Evolutionary conservation across 176 grass and related monocot genomes (phyloP), one percentile per base, ranked within the genome.

Genomic region (Ananas comosus): DNA sequence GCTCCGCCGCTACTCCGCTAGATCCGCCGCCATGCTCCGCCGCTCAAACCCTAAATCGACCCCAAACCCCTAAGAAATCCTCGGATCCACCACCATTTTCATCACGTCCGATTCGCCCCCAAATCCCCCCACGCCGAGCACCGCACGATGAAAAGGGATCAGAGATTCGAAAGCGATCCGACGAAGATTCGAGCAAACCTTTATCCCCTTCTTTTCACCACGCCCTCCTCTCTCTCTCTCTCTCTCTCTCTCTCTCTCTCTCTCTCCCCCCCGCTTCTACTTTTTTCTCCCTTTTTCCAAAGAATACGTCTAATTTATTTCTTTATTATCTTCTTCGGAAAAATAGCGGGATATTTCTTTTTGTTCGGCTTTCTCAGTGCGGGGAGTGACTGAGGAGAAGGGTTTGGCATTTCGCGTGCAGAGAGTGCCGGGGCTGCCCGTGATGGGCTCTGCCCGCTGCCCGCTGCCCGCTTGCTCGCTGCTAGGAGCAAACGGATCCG

Each of bases 11-110:
- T 81, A 81, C 28, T 75, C 65, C 48, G 10, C 66, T 51, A 76
- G 68, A 81, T 78, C 87, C 77, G 21, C 16, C 56, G 17, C 56
- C 56, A 61, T 61, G n/a, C 56, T 61, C 56, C 56, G 66, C 33
- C 14, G 29, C 63, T 10, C 16, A 23, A 6, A 51, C 59, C 27
- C 49, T 51, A n/a, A 18, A 29, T 64, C 21, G 10, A 19, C 49
- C 0, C 50, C 19, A 28, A 77, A 66, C 64, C 71, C 83, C 86
- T 3, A 22, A 61, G 10, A 89, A 73, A 81, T 82, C 82, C 28
- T 33, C 63, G 69, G 4, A 64, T 66, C 83, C 57, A 70, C 51
- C 70, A 50, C 70, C 91, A 94, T 86, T 86, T 74, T 74, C 49
- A 53, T 51, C 61, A 66, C 33, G 25, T 29, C 42, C 73, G 21